A percentile compares a stretch with the other conserved stretches of the same genome.
phyloP scores from a whole-genome alignment of 495 filamentous ascomycete species.

The Penicillium macrosclerotiorum region DNA sequence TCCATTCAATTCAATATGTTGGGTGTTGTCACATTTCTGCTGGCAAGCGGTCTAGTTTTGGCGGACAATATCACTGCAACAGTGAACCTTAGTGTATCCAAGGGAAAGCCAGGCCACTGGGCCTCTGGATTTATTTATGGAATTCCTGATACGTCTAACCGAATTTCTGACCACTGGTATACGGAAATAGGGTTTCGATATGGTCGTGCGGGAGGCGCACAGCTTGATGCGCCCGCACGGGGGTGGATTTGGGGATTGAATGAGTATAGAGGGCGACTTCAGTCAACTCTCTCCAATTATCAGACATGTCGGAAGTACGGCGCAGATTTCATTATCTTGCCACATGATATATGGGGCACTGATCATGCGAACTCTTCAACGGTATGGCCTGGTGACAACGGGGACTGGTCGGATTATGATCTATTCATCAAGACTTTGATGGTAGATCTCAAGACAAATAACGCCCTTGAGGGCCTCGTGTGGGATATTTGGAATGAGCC shows the following conservation, averaged over 20 bases:
- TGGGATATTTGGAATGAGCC: slow-evolving; percentile 47
- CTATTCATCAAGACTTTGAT: slow-evolving; percentile 30
- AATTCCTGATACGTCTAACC: slow-evolving; percentile 25
- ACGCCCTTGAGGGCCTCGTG: slow-evolving; percentile 29
- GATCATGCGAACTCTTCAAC: slow-evolving; percentile 25
- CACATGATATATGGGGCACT: slow-evolving; percentile 44
- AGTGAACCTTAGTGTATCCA: slow-evolving; percentile 8
- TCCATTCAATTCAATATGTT: background rate
- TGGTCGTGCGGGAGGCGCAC: slow-evolving; percentile 23
- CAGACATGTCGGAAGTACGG: slow-evolving; percentile 31
- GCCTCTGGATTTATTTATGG: slow-evolving; percentile 37
- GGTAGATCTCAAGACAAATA: slow-evolving; percentile 29
- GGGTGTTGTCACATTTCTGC: background rate
- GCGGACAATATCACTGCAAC: slow-evolving; percentile 14
- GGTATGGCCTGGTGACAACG: slow-evolving; percentile 37
- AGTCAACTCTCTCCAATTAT: slow-evolving; percentile 40
- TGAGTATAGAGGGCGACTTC: slow-evolving; percentile 31
- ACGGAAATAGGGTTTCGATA: slow-evolving; percentile 19
- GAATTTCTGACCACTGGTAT: slow-evolving; percentile 30
- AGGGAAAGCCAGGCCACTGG: slow-evolving; percentile 16
- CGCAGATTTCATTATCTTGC: slow-evolving; percentile 38
- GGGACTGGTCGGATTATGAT: slow-evolving; percentile 37
- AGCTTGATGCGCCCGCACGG: slow-evolving; percentile 13
- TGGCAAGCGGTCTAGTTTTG: background rate
- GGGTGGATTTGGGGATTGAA: slow-evolving; percentile 24